Base-by-base conservation (phyloP, 2,329 filamentous ascomycete species). In the Xylariaceae sp. region DNA sequence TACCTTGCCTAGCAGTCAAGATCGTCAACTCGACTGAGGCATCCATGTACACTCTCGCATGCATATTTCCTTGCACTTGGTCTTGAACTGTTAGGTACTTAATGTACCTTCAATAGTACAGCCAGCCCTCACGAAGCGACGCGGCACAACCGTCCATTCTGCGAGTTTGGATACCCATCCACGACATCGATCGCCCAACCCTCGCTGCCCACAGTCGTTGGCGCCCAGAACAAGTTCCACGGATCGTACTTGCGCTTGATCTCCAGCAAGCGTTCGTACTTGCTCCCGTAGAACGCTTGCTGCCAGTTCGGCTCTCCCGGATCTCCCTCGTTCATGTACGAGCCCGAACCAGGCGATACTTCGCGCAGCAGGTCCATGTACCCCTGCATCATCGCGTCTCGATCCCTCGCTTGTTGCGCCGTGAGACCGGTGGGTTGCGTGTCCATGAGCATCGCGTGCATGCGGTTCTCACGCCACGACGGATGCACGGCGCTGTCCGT, bases 281-380 rank as follows among this genome's bases (percentile, higher is more conserved):
- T 68, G 4, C 31, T 45, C 4, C 74, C 74, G 52, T 64, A 77
- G 55, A 76, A 76, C 2, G 54, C 59, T 29, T 68, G 50, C 52
- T 73, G 61, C 51, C 64, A 77, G 39, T 72, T 50, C 2, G 65
- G 65, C 54, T 76, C 64, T 35, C 64, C 62, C 19, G 71, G 71
- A 52, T 78, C 70, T 0, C 67, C 72, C 61, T 81, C 76, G 44
- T 76, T 76, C 61, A 73, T 62, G 45, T 76, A 76, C 3, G 68
- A 61, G 3, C 72, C 71, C 4, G 59, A 58, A 0, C 61, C 64
- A 2, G 69, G 69, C 2, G 69, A 64, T 3, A 59, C 58, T 4
- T 49, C 56, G 16, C 64, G 56, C 13, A 67, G 47, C 18, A 54
- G 35, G 17, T 44, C 41, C 55, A 55, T 54, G 33, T 52, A 54